Evolutionary conservation across 148 eudicot species (phyloP).

Genomic region (Oxyria digyna): DNA sequence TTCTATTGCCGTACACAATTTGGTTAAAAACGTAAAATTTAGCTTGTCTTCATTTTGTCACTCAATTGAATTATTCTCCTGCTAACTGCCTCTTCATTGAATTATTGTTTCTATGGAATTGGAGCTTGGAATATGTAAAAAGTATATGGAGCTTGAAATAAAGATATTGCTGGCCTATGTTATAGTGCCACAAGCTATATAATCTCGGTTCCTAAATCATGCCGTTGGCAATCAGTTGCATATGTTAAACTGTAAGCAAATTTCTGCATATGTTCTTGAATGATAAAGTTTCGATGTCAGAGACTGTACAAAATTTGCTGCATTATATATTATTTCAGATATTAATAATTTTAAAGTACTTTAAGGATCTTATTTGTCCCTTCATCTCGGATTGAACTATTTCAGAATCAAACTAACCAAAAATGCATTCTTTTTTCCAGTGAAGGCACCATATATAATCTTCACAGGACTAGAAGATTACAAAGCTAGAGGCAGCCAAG

Average conservation of each 20-base stretch:
- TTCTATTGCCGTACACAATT: too few relatives aligned
- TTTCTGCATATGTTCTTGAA: not conserved
- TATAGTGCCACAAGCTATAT: not conserved
- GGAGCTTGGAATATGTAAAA: not conserved
- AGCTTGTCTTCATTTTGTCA: too few relatives aligned
- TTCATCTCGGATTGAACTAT: not conserved
- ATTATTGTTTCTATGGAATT: not conserved
- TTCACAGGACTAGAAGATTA: conserved; percentile 96
- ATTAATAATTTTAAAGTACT: not conserved
- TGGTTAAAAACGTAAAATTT: too few relatives aligned
- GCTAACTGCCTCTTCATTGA: not conserved
- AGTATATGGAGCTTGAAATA: not conserved
- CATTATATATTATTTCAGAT: not conserved
- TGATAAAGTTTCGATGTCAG: not conserved
- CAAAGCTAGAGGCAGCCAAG: conserved; percentile 88
- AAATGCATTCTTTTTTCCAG: conserved; percentile 23
- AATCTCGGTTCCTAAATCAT: not conserved
- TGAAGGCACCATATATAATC: conserved; percentile 67
- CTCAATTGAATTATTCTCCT: too few relatives aligned
- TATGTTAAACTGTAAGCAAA: not conserved
- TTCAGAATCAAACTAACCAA: not conserved
- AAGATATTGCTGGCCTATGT: not conserved
- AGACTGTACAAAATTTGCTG: not conserved
- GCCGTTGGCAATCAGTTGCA: not conserved
- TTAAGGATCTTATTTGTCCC: not conserved